These are phyloP conservation scores for Priceomyces fermenticarens DNA, from an alignment of 805 yeast species.

Conservation along the genomic window DNA sequence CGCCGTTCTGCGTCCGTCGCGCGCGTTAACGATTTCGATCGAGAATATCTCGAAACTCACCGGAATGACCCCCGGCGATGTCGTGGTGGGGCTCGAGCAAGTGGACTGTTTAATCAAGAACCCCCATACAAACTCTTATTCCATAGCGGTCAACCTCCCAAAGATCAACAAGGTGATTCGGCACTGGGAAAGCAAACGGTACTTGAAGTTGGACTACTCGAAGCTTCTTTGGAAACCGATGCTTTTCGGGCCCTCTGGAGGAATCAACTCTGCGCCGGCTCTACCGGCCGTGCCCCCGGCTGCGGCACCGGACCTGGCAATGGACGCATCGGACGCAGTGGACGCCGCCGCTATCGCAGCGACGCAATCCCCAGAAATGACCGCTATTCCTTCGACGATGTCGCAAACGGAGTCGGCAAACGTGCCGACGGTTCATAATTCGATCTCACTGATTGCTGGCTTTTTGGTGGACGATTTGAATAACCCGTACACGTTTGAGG, in stretches of 20 bases:
- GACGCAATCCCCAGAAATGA: too few species aligned
- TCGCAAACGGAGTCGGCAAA: conserved; percentile 4
- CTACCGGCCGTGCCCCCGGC: too few species aligned
- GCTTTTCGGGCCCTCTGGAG: conserved; percentile 83
- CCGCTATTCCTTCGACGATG: not conserved
- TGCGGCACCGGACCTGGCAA: too few species aligned
- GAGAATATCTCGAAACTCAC: conserved; percentile 63
- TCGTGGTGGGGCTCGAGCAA: conserved; percentile 81
- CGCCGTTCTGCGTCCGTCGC: too few species aligned
- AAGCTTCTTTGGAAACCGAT: conserved; percentile 77
- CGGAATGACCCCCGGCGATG: conserved; percentile 86
- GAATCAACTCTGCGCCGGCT: conserved; percentile 63
- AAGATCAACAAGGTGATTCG: conserved; percentile 40
- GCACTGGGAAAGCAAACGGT: conserved; percentile 54
- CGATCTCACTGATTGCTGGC: conserved; percentile 54
- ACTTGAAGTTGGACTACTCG: conserved; percentile 48
- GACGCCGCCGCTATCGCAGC: too few species aligned
- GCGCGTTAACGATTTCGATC: conserved; percentile 42
- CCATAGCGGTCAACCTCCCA: conserved; percentile 48
- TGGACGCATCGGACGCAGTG: too few species aligned
- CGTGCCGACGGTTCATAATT: conserved; percentile 32
- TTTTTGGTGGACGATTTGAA: conserved; percentile 68
- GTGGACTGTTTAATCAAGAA: conserved; percentile 57
- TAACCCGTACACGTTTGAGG: conserved; percentile 60
- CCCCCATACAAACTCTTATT: conserved; percentile 45